Evolutionary conservation across 2,329 filamentous ascomycete species (phyloP).

Genomic region (Calonectria pteridis): DNA sequence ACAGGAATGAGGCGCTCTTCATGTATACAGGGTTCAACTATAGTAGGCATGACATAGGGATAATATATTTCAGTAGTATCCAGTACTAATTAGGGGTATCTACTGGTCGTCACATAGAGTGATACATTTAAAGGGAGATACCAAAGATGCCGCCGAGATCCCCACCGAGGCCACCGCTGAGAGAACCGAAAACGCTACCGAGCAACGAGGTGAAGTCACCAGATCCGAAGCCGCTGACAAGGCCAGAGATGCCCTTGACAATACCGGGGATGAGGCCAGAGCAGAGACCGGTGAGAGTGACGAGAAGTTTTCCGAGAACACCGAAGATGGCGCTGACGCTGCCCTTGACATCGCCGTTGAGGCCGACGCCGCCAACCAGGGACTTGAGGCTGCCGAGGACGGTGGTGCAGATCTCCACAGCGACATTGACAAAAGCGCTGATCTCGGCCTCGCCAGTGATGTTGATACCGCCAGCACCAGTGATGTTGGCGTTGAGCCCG

Average conservation of each 20-base stretch:
- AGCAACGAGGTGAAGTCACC: not conserved
- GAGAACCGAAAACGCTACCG: not conserved
- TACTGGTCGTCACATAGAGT: not conserved
- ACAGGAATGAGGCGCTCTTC: not conserved
- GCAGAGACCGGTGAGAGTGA: not conserved
- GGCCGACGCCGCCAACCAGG: not conserved
- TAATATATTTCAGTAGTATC: not conserved
- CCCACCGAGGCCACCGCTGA: not conserved
- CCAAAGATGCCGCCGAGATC: not conserved
- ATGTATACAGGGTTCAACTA: not conserved
- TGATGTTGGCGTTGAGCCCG: not conserved
- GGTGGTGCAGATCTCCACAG: not conserved
- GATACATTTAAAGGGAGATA: not conserved
- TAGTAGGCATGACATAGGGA: not conserved
- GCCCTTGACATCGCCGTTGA: not conserved
- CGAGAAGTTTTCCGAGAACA: not conserved
- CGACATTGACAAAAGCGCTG: not conserved
- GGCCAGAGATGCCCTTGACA: not conserved
- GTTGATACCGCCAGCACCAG: not conserved
- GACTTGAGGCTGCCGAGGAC: not conserved
- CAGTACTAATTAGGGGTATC: not conserved
- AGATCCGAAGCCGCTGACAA: not conserved
- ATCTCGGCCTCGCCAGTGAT: not conserved
- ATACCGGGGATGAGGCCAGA: not conserved
- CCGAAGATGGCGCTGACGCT: not conserved